Percentiles rank a stretch among this genome's conserved stretches.
phyloP scores from a whole-genome alignment of 2,329 filamentous ascomycete species.

The Cercospora beticola region DNA sequence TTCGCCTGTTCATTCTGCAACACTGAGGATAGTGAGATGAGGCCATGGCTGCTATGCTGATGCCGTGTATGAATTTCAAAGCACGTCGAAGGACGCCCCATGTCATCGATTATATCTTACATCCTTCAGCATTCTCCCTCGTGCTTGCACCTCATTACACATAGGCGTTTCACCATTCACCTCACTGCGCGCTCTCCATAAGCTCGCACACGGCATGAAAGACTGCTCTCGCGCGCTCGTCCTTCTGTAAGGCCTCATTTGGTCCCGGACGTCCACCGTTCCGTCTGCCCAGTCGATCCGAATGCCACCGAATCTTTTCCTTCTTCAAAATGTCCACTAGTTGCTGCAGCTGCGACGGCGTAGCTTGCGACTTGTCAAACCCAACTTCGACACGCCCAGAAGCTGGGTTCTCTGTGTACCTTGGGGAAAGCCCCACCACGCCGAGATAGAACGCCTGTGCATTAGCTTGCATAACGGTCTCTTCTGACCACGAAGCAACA shows the following conservation, averaged over 20 bases:
- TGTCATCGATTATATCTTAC: not conserved
- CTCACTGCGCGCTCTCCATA: conserved; percentile 27
- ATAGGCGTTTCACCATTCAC: too few species aligned
- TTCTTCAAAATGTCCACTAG: conserved; percentile 35
- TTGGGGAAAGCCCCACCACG: conserved; percentile 28
- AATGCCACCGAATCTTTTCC: conserved; percentile 38
- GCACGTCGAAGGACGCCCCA: not conserved
- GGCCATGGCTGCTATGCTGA: not conserved
- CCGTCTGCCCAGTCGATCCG: conserved; percentile 34
- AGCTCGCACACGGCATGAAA: conserved; percentile 39
- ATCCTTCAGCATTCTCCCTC: not conserved
- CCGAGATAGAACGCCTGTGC: conserved; percentile 36
- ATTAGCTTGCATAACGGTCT: conserved; percentile 37
- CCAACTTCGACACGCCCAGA: conserved; percentile 29
- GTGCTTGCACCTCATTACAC: not conserved
- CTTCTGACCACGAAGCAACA: conserved; percentile 34
- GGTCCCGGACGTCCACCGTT: conserved; percentile 23
- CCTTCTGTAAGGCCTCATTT: conserved; percentile 34
- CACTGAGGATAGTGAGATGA: not conserved
- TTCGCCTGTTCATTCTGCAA: not conserved
- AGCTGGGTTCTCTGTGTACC: conserved; percentile 27
- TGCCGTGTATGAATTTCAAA: not conserved
- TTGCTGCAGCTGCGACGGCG: conserved; percentile 27
- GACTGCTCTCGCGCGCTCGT: conserved; percentile 34
- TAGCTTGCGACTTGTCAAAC: conserved; percentile 28